Evolutionary conservation across 2,329 filamentous ascomycete genomes (phyloP).

Genomic region (Coniochaeta sp.): DNA sequence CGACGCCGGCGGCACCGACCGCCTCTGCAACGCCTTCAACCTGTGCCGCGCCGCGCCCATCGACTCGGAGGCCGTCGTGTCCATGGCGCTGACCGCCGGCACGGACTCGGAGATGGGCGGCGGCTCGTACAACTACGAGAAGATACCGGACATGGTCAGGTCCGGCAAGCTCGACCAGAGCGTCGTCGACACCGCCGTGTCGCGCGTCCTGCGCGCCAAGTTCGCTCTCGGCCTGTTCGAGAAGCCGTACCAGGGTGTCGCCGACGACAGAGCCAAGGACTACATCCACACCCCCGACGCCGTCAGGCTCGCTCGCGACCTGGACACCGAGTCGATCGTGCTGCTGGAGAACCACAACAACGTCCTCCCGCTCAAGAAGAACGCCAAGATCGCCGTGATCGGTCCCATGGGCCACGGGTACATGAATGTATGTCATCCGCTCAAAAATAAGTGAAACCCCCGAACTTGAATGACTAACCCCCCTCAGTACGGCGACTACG

Average conservation of each 20-base stretch:
- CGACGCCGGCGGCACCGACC: constrained; percentile 65
- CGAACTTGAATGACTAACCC: constrained; percentile 45
- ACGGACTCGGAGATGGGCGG: constrained; percentile 74
- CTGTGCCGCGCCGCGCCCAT: constrained; percentile 54
- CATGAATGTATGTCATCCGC: constrained; percentile 47
- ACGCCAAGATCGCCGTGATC: constrained; percentile 57
- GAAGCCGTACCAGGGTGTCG: constrained; percentile 54
- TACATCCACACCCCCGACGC: constrained; percentile 18
- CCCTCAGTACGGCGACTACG: constrained; percentile 63
- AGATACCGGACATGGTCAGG: constrained; percentile 57
- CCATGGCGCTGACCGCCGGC: constrained; percentile 50
- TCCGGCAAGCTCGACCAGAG: constrained; percentile 52
- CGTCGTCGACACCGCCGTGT: constrained; percentile 58
- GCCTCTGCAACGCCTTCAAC: constrained; percentile 56
- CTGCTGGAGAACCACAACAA: constrained; percentile 73
- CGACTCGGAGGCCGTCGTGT: constrained; percentile 58
- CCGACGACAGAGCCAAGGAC: constrained; percentile 44
- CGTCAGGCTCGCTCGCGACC: constrained; percentile 54
- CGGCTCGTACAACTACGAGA: constrained; percentile 62
- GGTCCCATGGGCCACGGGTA: constrained; percentile 67
- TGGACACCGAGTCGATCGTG: constrained; percentile 75
- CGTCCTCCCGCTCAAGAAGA: constrained; percentile 56
- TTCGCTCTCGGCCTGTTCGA: constrained; percentile 67
- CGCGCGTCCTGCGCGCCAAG: constrained; percentile 58
- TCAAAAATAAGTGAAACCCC: no score